A percentile compares a stretch with the other conserved stretches of the same genome.
Evolutionary conservation across 768 basidiomycete genomes (phyloP).

Genomic region (Suillus hirtellus): DNA sequence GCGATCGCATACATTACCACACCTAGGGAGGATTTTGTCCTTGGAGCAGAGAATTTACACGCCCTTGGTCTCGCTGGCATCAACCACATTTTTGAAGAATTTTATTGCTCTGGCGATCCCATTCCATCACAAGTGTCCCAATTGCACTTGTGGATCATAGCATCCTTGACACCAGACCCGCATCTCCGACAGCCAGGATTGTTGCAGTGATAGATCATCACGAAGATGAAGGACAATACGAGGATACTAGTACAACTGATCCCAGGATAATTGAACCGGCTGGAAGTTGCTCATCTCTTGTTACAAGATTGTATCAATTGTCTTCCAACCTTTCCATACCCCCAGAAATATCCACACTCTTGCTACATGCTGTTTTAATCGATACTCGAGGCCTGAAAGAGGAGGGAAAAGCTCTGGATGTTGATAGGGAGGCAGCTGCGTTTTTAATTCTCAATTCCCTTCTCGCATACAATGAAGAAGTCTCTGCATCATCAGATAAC

Average conservation of each 20-base stretch:
- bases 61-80: not conserved
- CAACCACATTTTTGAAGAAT: constrained; percentile 36
- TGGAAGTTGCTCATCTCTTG: constrained; percentile 77
- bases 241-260: constrained; percentile 44
- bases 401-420: constrained; percentile 71
- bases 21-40: constrained; percentile 60
- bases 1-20: constrained; percentile 76
- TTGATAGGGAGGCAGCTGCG: constrained; percentile 63
- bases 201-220: constrained; percentile 89
- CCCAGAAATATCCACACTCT: constrained; percentile 69
- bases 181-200: constrained; percentile 48
- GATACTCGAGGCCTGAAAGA: constrained; percentile 82
- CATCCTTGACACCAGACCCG: constrained; percentile 50
- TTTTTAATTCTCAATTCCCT: constrained; percentile 65
- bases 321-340: constrained; percentile 34
- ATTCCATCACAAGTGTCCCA: constrained; percentile 41
- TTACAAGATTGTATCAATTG: constrained; percentile 43
- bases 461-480: constrained; percentile 27
- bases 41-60: constrained; percentile 53
- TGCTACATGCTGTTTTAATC: constrained; percentile 78
- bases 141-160: constrained; percentile 93
- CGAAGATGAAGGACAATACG: constrained; percentile 75
- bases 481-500: constrained; percentile 31
- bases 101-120: constrained; percentile 70
- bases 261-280: constrained; percentile 67